These are phyloP conservation scores for Panus rudis DNA, from an alignment of 768 basidiomycete genomes.

Conservation along the genomic window DNA sequence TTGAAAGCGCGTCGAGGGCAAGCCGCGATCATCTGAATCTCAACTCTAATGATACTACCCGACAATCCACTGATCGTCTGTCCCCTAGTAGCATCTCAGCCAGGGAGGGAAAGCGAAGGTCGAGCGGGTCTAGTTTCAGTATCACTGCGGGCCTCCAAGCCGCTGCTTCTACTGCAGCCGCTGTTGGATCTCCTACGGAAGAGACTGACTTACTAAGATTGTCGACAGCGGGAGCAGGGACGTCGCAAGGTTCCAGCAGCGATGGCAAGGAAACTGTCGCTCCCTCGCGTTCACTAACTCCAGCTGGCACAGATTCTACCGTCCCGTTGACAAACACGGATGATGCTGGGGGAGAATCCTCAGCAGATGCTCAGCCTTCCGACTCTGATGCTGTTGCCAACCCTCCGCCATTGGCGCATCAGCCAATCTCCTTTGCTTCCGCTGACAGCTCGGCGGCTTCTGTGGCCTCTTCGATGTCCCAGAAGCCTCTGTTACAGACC, in stretches of 20 bases:
- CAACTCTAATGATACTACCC: no score
- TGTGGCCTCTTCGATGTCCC: conserved; percentile 31
- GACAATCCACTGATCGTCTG: no score
- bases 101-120: conserved; percentile 5
- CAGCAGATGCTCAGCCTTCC: not conserved
- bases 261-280: not conserved
- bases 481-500: conserved; percentile 32
- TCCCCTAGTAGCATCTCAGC: no score
- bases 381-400: not conserved
- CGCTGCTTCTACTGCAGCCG: conserved; percentile 39
- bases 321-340: not conserved
- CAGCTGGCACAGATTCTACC: not conserved
- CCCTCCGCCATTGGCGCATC: no score
- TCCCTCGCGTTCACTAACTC: not conserved
- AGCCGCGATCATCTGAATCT: no score
- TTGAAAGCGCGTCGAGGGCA: no score
- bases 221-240: not conserved
- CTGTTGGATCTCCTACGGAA: conserved; percentile 20
- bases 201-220: no score
- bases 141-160: conserved; percentile 35
- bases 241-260: not conserved
- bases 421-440: no score
- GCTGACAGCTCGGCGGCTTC: conserved; percentile 41
- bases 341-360: not conserved
- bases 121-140: conserved; percentile 12